phyloP scores from a whole-genome alignment of 2,329 filamentous ascomycete genomes.

The Drechmeria coniospora region DNA sequence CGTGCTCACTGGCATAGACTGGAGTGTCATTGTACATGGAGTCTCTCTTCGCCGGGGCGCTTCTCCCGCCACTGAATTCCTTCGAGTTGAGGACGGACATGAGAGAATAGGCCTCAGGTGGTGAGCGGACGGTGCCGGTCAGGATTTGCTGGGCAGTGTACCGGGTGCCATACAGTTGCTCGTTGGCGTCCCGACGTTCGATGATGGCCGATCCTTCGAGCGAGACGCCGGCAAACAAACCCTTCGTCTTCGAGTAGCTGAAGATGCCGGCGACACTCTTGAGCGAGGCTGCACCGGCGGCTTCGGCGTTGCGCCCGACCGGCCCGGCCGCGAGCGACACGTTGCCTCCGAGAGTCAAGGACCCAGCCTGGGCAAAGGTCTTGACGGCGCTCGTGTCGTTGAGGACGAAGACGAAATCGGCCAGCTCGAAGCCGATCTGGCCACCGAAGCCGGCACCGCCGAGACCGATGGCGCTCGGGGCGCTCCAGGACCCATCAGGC shows the following conservation, averaged over 20 bases:
- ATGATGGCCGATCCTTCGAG: slow-evolving; percentile 87
- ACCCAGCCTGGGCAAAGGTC: slow-evolving; percentile 85
- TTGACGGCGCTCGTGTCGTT: slow-evolving; percentile 83
- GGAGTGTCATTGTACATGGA: slow-evolving; percentile 88
- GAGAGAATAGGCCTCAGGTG: slow-evolving; percentile 68
- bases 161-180: slow-evolving; percentile 80
- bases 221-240: slow-evolving; percentile 87
- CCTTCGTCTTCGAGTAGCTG: slow-evolving; percentile 96
- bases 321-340: slow-evolving; percentile 91
- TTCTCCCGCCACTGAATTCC: slow-evolving; percentile 56
- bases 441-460: slow-evolving; percentile 72
- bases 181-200: slow-evolving; percentile 89
- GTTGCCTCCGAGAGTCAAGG: slow-evolving; percentile 85
- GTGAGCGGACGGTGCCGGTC: slow-evolving; percentile 59
- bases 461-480: slow-evolving; percentile 66
- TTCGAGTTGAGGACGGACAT: slow-evolving; percentile 75
- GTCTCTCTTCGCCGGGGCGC: slow-evolving; percentile 30
- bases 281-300: slow-evolving; percentile 81
- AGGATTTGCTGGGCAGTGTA: slow-evolving; percentile 73
- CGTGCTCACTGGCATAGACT: slow-evolving; percentile 70
- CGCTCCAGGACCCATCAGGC: slow-evolving; percentile 64
- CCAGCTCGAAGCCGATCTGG: slow-evolving; percentile 76
- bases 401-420: slow-evolving; percentile 95
- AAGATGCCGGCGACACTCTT: slow-evolving; percentile 86
- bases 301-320: slow-evolving; percentile 87